Percentiles rank a stretch among this genome's conserved stretches.
Evolutionary conservation across 371 early-diverging fungal genomes (phyloP).

Genomic region (Saksenaea oblongispora): DNA sequence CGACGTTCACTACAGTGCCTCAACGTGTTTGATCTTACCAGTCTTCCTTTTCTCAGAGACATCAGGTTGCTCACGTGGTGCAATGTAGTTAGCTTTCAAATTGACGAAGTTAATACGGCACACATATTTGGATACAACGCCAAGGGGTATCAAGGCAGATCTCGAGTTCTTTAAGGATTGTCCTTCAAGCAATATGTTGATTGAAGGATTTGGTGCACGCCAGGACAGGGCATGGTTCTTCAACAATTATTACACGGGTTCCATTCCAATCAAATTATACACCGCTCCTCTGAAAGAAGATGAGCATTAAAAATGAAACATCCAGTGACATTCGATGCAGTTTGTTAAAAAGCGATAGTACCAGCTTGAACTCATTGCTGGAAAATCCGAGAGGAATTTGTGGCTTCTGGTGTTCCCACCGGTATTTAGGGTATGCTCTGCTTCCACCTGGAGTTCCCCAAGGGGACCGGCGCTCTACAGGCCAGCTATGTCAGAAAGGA

Average conservation of each 20-base stretch:
- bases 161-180: constrained; percentile 4
- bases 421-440: constrained; percentile 9
- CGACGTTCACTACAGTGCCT: constrained; percentile 9
- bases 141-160: constrained; percentile 6
- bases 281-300: not conserved
- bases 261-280: no score
- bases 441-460: constrained; percentile 10
- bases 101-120: constrained; percentile 8
- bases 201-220: no score
- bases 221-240: no score
- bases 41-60: constrained; percentile 21
- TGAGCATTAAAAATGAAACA: not conserved
- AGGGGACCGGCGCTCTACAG: not conserved
- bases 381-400: not conserved
- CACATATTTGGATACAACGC: not conserved
- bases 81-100: constrained; percentile 9
- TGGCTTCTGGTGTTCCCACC: not conserved
- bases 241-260: no score
- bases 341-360: no score
- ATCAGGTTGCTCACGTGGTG: constrained; percentile 16
- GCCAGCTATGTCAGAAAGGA: not conserved
- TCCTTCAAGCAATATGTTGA: no score
- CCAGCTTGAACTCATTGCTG: not conserved
- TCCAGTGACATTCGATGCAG: no score
- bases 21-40: constrained; percentile 2